These are phyloP conservation scores for Berkeleyomyces basicola DNA, from an alignment of 2,329 filamentous ascomycete genomes.

Conservation along the genomic window DNA sequence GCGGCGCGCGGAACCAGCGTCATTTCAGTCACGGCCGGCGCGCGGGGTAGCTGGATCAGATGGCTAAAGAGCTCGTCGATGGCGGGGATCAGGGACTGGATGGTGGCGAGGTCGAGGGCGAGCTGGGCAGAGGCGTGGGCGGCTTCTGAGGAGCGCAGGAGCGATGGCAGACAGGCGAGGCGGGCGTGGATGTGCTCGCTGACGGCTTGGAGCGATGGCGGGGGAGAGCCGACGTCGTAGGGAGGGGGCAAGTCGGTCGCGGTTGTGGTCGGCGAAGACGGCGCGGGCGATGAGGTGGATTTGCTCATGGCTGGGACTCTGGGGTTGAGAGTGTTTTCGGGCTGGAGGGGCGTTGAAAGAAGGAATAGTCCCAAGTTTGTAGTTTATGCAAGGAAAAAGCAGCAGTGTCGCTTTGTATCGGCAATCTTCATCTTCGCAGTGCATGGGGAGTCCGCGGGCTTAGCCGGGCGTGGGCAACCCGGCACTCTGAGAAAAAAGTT, in stretches of 20 bases:
- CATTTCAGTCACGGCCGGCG: conserved; percentile 25
- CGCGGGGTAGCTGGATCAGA: conserved; percentile 21
- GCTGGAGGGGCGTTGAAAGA: not conserved
- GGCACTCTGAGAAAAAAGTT: no score
- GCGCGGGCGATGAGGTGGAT: not conserved
- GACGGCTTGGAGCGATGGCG: not conserved
- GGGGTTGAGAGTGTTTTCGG: not conserved
- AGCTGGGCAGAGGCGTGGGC: conserved; percentile 22
- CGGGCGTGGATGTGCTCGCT: conserved; percentile 21
- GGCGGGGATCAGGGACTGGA: conserved; percentile 25
- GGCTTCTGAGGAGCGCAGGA: conserved; percentile 23
- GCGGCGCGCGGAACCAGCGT: conserved; percentile 29
- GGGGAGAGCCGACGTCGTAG: not conserved
- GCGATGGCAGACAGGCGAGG: conserved; percentile 22
- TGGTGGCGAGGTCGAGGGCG: conserved; percentile 23
- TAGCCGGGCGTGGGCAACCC: no score
- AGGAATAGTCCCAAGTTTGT: no score
- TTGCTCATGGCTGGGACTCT: not conserved
- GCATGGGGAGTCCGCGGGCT: no score
- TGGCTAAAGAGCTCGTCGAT: conserved; percentile 27
- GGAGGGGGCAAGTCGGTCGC: conserved; percentile 5
- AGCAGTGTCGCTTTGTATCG: no score
- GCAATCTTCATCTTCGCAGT: no score
- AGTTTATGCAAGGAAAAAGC: no score
- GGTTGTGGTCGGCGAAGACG: not conserved